phyloP scores from a whole-genome alignment of 805 yeast genomes.

The Zygotorulaspora sp. region DNA sequence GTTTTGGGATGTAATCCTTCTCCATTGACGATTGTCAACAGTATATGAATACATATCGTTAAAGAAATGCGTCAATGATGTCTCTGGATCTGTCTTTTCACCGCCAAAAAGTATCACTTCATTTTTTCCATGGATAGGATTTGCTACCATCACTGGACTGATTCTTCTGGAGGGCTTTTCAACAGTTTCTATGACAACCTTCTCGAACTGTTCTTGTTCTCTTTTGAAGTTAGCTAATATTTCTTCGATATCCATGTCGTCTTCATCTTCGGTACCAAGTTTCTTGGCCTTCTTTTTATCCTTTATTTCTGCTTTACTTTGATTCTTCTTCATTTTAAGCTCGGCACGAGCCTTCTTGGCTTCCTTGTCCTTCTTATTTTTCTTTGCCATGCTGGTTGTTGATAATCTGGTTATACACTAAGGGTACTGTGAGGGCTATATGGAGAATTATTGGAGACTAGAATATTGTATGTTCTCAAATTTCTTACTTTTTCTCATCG shows the following conservation, averaged over 20 bases:
- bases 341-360: constrained; percentile 88
- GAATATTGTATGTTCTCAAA: no score
- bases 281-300: constrained; percentile 71
- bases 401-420: no score
- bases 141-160: constrained; percentile 69
- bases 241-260: constrained; percentile 81
- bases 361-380: constrained; percentile 78
- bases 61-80: constrained; percentile 58
- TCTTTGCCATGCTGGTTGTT: constrained; percentile 84
- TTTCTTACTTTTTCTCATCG: no score
- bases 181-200: constrained; percentile 56
- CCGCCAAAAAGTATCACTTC: constrained; percentile 91
- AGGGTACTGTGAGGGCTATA: no score
- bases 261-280: constrained; percentile 70
- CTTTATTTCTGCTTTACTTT: constrained; percentile 67
- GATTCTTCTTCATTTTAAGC: constrained; percentile 72
- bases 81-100: constrained; percentile 51
- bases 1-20: constrained; percentile 71
- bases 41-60: constrained; percentile 75
- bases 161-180: constrained; percentile 63
- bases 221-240: constrained; percentile 69
- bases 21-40: constrained; percentile 78
- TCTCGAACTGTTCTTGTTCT: constrained; percentile 75
- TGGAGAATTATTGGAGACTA: no score
- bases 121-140: constrained; percentile 66